Base-by-base conservation (phyloP, 305 asterid species). In the Salvia sclarea region DNA sequence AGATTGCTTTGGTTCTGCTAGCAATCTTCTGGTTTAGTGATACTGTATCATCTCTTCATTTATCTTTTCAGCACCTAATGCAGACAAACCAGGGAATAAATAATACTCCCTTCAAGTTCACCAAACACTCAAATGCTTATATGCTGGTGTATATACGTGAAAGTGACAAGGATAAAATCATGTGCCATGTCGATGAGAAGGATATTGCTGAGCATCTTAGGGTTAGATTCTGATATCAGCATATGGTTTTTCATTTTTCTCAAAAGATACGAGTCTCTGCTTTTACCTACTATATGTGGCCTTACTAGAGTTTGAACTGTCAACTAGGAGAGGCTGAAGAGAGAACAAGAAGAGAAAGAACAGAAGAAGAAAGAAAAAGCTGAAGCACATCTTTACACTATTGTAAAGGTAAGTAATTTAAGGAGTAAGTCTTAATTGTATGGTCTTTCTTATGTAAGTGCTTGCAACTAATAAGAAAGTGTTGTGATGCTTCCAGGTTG, bases 141-240 rank as follows among this genome's bases (percentile, higher is more conserved):
- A 83, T 83, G 91, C 84, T 85, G 81, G 91, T 85, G 68, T 85
- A 85, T 75, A 68, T 85, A 74, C 88, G 88, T 75, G 91, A 83
- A 76, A 78, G 85, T 64, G 88, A 85, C 73, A 80, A 64, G 80
- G 87, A 85, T 77, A 81, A 79, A 59, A 83, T 85, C 61, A 77
- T 85, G 78, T 85, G 87, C 75, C 78, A 71, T 25, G 88, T 81
- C 55, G 88, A 80, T 59, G 84, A 82, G 78, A 69, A 59, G 62
- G 87, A 82, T 57, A 70, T 80, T 63, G 84, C 87, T 10, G 81
- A 72, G 69, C 83, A 82, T 73, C 82, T 80, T n/a, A 72, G 75
- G 86, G 86, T 81, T 66, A 72, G 84, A 77, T 79, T 79, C 80
- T 78, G 75, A 81, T 78, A 66, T 78, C 74, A 16, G 69, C 69